Conservation (phyloP, 306 rosid species). For the Arachis stenosperma region DNA sequence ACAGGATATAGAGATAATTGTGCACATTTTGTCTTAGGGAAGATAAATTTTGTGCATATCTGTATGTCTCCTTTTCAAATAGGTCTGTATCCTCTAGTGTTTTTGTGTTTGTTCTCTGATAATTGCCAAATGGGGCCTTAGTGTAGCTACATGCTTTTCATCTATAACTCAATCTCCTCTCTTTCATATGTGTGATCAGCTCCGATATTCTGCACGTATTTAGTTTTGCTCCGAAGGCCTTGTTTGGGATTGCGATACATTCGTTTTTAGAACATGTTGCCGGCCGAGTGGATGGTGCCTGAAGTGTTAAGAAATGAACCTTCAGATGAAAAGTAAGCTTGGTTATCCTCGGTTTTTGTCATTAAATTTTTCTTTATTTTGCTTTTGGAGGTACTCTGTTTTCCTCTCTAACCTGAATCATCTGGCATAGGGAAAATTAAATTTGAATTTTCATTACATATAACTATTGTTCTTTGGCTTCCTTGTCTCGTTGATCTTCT, state of each 20-base stretch:
- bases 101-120: too few relatives aligned
- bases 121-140: too few relatives aligned
- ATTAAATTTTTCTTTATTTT: neutral
- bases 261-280: constrained; percentile 41
- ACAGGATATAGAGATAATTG: too few relatives aligned
- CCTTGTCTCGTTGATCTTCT: neutral
- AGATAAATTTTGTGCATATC: too few relatives aligned
- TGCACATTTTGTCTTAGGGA: too few relatives aligned
- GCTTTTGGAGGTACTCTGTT: neutral
- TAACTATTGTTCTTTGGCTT: constrained; percentile 12
- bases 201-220: neutral
- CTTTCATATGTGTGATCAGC: neutral
- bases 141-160: too few relatives aligned
- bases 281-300: too few relatives aligned
- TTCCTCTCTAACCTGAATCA: neutral
- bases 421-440: neutral
- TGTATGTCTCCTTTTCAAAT: too few relatives aligned
- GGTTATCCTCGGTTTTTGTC: constrained; percentile 24
- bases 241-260: constrained; percentile 16
- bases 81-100: too few relatives aligned
- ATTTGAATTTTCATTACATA: neutral
- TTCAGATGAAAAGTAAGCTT: constrained; percentile 18
- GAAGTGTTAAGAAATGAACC: too few relatives aligned
- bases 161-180: neutral
- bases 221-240: neutral